These are phyloP conservation scores for Panus rudis DNA, from an alignment of 768 basidiomycete genomes.

Conservation along the genomic window DNA sequence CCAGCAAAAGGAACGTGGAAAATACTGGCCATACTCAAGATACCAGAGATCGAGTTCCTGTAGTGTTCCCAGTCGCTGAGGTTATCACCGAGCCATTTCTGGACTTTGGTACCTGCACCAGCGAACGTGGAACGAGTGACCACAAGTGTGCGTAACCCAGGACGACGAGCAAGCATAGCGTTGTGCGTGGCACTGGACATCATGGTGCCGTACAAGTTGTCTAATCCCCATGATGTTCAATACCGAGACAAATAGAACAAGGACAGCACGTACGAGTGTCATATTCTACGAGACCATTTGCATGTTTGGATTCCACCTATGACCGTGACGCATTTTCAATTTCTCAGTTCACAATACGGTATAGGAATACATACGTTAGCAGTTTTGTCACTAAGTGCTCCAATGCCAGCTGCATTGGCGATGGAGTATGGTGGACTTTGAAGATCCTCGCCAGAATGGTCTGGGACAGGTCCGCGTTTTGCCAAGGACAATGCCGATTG, in stretches of 20 bases:
- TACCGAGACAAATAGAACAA: neutral
- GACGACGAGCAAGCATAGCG: conserved; percentile 57
- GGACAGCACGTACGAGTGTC: conserved; percentile 37
- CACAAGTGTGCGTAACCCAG: conserved; percentile 52
- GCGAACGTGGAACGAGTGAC: conserved; percentile 73
- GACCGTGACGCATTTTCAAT: neutral
- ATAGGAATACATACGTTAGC: conserved; percentile 35
- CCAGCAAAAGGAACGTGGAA: conserved; percentile 75
- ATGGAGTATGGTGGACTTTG: conserved; percentile 53
- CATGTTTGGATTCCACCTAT: conserved; percentile 36
- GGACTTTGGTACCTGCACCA: conserved; percentile 59
- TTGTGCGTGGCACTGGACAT: conserved; percentile 57
- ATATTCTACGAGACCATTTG: conserved; percentile 53
- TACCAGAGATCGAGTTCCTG: conserved; percentile 51
- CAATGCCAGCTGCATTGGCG: conserved; percentile 42
- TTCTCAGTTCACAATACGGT: neutral
- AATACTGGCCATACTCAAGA: conserved; percentile 57
- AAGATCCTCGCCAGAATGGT: conserved; percentile 28
- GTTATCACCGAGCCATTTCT: conserved; percentile 73
- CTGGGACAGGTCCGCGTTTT: conserved; percentile 25
- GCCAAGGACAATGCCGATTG: no score
- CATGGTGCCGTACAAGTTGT: conserved; percentile 67
- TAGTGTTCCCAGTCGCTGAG: conserved; percentile 55
- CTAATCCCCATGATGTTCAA: conserved; percentile 8
- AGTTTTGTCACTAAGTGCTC: conserved; percentile 46